Evolutionary conservation across 805 yeast species (phyloP).

Genomic region (Kodamaea fukazawae): DNA sequence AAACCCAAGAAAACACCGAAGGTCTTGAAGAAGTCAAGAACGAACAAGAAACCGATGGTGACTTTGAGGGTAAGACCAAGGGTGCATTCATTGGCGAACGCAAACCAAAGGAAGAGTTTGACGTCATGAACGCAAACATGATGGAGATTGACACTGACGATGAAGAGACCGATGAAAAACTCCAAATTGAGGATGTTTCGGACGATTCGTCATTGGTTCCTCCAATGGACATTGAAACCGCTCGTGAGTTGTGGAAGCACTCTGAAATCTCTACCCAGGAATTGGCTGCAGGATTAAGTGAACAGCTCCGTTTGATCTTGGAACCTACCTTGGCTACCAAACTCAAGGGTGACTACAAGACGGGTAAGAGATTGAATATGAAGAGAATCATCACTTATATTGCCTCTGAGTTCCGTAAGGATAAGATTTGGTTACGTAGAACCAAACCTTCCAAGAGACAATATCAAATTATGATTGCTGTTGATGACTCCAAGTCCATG

Average conservation of each 20-base stretch:
- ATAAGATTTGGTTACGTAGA: slow-evolving; percentile 96
- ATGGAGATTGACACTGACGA: slow-evolving; percentile 20
- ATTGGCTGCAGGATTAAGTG: slow-evolving; percentile 81
- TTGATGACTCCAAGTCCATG: slow-evolving; percentile 98
- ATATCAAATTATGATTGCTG: slow-evolving; percentile 95
- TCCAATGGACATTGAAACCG: slow-evolving; percentile 57
- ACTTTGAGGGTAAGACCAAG: slow-evolving; percentile 46
- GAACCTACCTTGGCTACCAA: slow-evolving; percentile 98
- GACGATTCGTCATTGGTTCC: slow-evolving; percentile 29
- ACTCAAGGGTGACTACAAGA: slow-evolving; percentile 90
- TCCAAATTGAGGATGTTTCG: slow-evolving; percentile 5
- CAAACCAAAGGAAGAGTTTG: slow-evolving; percentile 32
- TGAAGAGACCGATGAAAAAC: slow-evolving; percentile 16
- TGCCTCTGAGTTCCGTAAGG: slow-evolving; percentile 96
- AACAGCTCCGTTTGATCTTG: slow-evolving; percentile 85
- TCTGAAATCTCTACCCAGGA: slow-evolving; percentile 87
- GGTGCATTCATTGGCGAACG: slow-evolving; percentile 54
- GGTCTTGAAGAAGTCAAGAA: slow-evolving; percentile 22
- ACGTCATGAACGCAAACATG: slow-evolving; percentile 19
- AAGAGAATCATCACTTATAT: slow-evolving; percentile 95
- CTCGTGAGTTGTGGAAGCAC: slow-evolving; percentile 75
- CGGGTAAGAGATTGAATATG: slow-evolving; percentile 96
- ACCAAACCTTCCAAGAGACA: slow-evolving; percentile 97
- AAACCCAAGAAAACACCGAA: slow-evolving; percentile 17
- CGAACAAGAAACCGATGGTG: slow-evolving; percentile 39